Conservation (phyloP, 2,329 filamentous ascomycete species). For the Neonectria neomacrospora region DNA sequence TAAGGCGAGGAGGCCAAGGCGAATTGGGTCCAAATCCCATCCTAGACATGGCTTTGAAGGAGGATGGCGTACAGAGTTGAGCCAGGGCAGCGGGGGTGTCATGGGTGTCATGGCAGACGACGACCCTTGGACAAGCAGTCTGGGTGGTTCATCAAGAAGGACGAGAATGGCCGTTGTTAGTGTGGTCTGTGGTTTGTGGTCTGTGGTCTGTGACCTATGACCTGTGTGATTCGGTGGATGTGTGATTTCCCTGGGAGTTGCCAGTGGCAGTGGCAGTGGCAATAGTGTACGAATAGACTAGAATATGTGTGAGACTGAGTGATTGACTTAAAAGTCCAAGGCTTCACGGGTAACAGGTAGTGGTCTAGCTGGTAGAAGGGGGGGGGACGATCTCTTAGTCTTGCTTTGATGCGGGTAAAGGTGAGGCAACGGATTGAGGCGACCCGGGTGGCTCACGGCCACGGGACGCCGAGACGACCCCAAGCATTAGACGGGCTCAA, state of each 20-base stretch:
- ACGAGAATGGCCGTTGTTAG: constrained; percentile 17
- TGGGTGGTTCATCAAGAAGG: constrained; percentile 9
- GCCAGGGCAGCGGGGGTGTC: constrained; percentile 12
- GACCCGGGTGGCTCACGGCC: constrained; percentile 40
- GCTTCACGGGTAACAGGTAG: background rate
- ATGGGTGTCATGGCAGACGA: background rate
- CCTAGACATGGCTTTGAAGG: constrained; percentile 8
- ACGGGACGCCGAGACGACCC: constrained; percentile 28
- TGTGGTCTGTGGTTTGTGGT: constrained; percentile 1
- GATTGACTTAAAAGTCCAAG: constrained; percentile 5
- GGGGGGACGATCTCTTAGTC: constrained; percentile 13
- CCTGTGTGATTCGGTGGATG: background rate
- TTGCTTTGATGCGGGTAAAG: constrained; percentile 31
- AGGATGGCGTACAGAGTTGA: constrained; percentile 11
- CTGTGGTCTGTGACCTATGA: background rate
- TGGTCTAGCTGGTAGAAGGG: constrained; percentile 8
- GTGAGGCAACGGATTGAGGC: constrained; percentile 40
- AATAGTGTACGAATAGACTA: background rate
- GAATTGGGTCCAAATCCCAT: constrained; percentile 15
- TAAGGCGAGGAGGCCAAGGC: constrained; percentile 29
- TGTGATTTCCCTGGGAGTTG: constrained; percentile 7
- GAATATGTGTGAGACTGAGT: constrained; percentile 13
- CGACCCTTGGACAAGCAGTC: constrained; percentile 8
- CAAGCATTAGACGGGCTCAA: constrained; percentile 32
- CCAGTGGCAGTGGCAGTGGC: background rate